Conservation (phyloP, 495 filamentous ascomycete species). For the Tuber melanosporum region DNA sequence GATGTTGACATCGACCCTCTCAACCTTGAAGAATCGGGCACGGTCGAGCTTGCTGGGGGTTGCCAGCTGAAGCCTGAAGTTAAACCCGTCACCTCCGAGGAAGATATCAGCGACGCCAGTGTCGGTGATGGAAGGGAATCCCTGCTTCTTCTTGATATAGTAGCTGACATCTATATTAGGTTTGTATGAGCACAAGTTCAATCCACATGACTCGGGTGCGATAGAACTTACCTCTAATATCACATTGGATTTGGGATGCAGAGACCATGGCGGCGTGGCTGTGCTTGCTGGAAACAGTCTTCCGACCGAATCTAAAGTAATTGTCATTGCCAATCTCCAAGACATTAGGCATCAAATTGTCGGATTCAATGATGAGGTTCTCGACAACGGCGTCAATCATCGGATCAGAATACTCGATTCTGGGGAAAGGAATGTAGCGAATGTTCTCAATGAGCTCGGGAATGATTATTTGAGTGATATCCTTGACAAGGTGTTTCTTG, state of each 20-base stretch:
- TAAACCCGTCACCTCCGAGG: constrained; percentile 79
- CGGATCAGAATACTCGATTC: constrained; percentile 85
- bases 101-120: constrained; percentile 85
- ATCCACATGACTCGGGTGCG: constrained; percentile 37
- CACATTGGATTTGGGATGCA: constrained; percentile 83
- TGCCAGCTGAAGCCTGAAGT: constrained; percentile 85
- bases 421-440: constrained; percentile 86
- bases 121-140: constrained; percentile 86
- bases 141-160: constrained; percentile 92
- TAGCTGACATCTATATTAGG: constrained; percentile 67
- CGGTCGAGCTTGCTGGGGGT: constrained; percentile 69
- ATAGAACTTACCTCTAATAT: constrained; percentile 48
- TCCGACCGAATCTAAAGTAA: constrained; percentile 92
- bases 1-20: constrained; percentile 76
- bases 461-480: constrained; percentile 78
- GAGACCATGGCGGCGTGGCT: constrained; percentile 77
- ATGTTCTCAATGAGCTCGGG: constrained; percentile 78
- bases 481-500: constrained; percentile 86
- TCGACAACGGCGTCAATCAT: constrained; percentile 83
- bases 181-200: constrained; percentile 9
- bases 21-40: constrained; percentile 85
- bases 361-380: constrained; percentile 89
- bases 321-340: constrained; percentile 87
- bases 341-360: constrained; percentile 95
- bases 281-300: constrained; percentile 69